phyloP scores from a whole-genome alignment of 208 protist genomes.

The Wallacemonas collosoma region DNA sequence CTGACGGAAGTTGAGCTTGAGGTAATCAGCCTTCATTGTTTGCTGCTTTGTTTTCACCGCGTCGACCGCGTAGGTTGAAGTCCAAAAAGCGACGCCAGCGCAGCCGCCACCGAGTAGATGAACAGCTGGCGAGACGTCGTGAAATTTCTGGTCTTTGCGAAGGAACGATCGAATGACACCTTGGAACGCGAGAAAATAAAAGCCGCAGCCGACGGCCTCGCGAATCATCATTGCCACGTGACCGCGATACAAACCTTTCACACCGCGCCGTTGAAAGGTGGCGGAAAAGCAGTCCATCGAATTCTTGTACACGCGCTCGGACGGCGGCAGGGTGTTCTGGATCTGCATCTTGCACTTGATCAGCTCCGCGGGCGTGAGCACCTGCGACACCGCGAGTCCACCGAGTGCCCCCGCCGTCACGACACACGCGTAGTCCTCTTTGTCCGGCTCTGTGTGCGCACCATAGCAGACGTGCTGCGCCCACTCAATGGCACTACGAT shows the following conservation, averaged over 20 bases:
- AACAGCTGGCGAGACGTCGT: slow-evolving; percentile 72
- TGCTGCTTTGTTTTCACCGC: slow-evolving; percentile 92
- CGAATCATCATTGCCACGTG: slow-evolving; percentile 89
- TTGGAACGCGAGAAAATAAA: slow-evolving; percentile 90
- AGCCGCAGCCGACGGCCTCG: slow-evolving; percentile 81
- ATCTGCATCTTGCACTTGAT: slow-evolving; percentile 94
- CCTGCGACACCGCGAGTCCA: slow-evolving; percentile 78
- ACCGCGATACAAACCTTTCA: slow-evolving; percentile 80
- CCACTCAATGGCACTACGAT: slow-evolving; percentile 49
- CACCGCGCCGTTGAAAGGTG: slow-evolving; percentile 64
- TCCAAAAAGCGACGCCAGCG: slow-evolving; percentile 91
- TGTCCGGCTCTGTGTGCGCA: slow-evolving; percentile 43
- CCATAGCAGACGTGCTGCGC: slow-evolving; percentile 66
- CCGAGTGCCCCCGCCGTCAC: slow-evolving; percentile 57
- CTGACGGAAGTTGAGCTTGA: slow-evolving; percentile 73
- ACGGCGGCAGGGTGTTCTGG: slow-evolving; percentile 83
- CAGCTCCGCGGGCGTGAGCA: slow-evolving; percentile 89
- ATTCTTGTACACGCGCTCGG: slow-evolving; percentile 78
- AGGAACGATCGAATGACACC: slow-evolving; percentile 74
- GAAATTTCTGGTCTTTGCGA: slow-evolving; percentile 57
- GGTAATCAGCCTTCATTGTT: slow-evolving; percentile 80
- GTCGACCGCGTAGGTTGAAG: slow-evolving; percentile 88
- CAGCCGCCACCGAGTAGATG: slow-evolving; percentile 87
- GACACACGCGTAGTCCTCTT: slow-evolving; percentile 71
- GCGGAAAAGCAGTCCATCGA: slow-evolving; percentile 74